Base-by-base conservation (phyloP, 352 stramenopile species). In the Phytophthora lateralis region DNA sequence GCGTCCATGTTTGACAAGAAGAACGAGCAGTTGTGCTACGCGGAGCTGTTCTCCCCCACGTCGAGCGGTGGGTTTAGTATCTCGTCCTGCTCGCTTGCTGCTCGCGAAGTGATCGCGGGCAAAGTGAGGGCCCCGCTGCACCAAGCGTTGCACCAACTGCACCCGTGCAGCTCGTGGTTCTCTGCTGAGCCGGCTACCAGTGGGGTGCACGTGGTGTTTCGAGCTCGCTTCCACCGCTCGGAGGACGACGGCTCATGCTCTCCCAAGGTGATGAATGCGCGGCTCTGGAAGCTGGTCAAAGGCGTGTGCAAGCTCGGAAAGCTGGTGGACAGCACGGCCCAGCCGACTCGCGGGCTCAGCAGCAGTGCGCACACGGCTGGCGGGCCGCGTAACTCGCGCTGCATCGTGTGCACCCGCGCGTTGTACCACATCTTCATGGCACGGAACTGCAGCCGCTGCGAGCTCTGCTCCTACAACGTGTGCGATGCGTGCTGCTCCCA, bases 1-100 rank as follows among this genome's bases (percentile, higher is more conserved):
- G 55, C 56, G 12, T 60, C 46, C 38, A 44, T 57, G 29, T 71
- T 78, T 26, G 45, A 70, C 37, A 67, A 69, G 44, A 74, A 71
- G 41, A 78, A 75, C 42, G 66, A 78, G 66, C 66, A 78, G 38
- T 55, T 72, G 56, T 74, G 64, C 20, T 63, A 69, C 24, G 53
- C 59, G 15, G 69, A 77, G 50, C 68, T 73, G 27, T 76, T 76
- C 54, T 60, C 56, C 17, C 66, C 61, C 4, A 68, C 57, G 4
- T 60, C 47, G 17, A 66, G 54, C 27, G 61, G 60, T 6, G 70
- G 70, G 9, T 78, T 78, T 29, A 45, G 58, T 20, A 63, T 78
- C 39, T 45, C 61, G 24, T 63, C 67, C 35, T 60, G 51, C 17
- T 78, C 70, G 15, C 26, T 78, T 2, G 42, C 66, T 35, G 43